These are phyloP conservation scores for Monosporozyma aquatica DNA, from an alignment of 805 yeast species.

Conservation along the genomic window DNA sequence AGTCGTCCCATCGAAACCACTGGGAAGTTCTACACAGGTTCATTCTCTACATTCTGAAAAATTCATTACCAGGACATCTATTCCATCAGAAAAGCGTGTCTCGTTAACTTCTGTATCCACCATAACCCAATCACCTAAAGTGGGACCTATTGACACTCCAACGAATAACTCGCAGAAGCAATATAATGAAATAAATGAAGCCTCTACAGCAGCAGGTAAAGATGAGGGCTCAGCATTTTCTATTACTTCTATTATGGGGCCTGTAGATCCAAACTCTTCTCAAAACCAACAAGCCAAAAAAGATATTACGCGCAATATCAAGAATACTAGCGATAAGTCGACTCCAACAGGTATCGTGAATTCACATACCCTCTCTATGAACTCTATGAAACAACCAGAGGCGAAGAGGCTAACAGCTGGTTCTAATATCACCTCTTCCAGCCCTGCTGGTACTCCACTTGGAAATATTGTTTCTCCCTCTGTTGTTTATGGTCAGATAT, in stretches of 20 bases:
- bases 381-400: background rate
- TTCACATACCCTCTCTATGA: background rate
- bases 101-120: background rate
- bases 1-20: too few species aligned
- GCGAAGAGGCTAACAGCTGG: background rate
- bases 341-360: background rate
- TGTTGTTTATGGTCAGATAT: conserved; percentile 22
- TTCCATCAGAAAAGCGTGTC: background rate
- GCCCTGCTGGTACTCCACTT: background rate
- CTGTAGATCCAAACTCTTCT: background rate
- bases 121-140: background rate
- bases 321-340: background rate
- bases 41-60: background rate
- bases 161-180: background rate
- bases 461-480: background rate
- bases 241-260: conserved; percentile 5
- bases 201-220: background rate
- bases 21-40: background rate
- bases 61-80: background rate
- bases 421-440: background rate
- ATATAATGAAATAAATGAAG: background rate
- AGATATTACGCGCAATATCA: too few species aligned
- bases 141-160: background rate
- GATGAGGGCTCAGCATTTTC: conserved; percentile 9
- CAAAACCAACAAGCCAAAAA: background rate